Evolutionary conservation across 192 early-diverging fungal species (phyloP).

Genomic region (Umbelopsis sp.): DNA sequence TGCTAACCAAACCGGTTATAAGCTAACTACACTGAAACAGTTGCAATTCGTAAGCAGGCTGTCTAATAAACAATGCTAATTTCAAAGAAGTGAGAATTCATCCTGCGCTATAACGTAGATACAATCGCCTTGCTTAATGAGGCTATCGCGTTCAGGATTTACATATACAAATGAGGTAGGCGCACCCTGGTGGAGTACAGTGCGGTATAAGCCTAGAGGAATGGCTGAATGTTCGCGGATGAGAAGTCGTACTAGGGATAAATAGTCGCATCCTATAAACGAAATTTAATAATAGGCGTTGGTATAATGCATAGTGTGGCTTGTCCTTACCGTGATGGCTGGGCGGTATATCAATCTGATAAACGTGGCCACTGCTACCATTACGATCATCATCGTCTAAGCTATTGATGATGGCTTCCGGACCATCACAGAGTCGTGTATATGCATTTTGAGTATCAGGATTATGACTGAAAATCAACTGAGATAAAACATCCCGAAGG

Average conservation of each 20-base stretch:
- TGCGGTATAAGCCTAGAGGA: constrained; percentile 68
- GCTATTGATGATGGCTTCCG: not conserved
- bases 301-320: not conserved
- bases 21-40: not conserved
- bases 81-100: not conserved
- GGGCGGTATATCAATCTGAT: constrained; percentile 50
- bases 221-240: constrained; percentile 53
- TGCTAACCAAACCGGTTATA: not conserved
- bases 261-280: constrained; percentile 35
- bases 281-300: not conserved
- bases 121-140: constrained; percentile 57
- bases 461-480: constrained; percentile 58
- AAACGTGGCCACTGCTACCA: constrained; percentile 45
- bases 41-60: not conserved
- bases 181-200: constrained; percentile 48
- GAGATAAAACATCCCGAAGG: constrained; percentile 59
- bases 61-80: not conserved
- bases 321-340: constrained; percentile 41
- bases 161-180: constrained; percentile 62
- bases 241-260: constrained; percentile 51
- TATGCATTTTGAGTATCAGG: constrained; percentile 33
- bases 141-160: constrained; percentile 55
- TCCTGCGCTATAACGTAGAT: constrained; percentile 56
- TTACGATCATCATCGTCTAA: constrained; percentile 21
- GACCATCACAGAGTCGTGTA: constrained; percentile 33